phyloP scores from a whole-genome alignment of 176 grass and related monocot species.

The Avena sativa region DNA sequence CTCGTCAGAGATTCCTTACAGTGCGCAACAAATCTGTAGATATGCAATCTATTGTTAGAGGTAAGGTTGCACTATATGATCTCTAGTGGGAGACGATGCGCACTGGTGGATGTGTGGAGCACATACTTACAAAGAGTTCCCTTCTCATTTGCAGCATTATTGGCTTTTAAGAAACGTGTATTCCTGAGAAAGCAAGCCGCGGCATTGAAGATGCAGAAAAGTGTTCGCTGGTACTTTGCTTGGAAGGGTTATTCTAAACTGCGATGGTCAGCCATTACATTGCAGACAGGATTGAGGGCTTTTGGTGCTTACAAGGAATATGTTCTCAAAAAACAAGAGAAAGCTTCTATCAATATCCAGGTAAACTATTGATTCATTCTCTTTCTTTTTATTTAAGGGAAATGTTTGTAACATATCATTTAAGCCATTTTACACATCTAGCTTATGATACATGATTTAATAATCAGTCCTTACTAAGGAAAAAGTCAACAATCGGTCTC shows the following conservation, averaged over 20 bases:
- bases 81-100: slow-evolving; percentile 3
- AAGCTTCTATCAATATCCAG: slow-evolving; percentile 73
- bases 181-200: slow-evolving; percentile 69
- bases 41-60: slow-evolving; percentile 83
- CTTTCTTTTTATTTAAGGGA: not conserved
- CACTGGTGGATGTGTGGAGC: slow-evolving; percentile 6
- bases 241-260: slow-evolving; percentile 59
- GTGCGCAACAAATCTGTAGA: slow-evolving; percentile 54
- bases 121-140: slow-evolving; percentile 31
- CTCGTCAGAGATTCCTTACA: slow-evolving; percentile 59
- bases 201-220: slow-evolving; percentile 76
- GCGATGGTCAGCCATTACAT: slow-evolving; percentile 61
- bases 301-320: slow-evolving; percentile 71
- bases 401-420: not conserved
- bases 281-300: slow-evolving; percentile 76
- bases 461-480: slow-evolving; percentile 1
- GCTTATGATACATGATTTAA: not conserved
- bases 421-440: slow-evolving; percentile 5
- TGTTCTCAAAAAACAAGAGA: slow-evolving; percentile 64
- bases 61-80: slow-evolving; percentile 44
- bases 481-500: not conserved
- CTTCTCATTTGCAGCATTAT: slow-evolving; percentile 56
- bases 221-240: slow-evolving; percentile 53
- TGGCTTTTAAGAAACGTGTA: slow-evolving; percentile 66
- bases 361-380: slow-evolving; percentile 45